Evolutionary conservation across 768 basidiomycete genomes (phyloP).

Genomic region (Boletus huronensis): DNA sequence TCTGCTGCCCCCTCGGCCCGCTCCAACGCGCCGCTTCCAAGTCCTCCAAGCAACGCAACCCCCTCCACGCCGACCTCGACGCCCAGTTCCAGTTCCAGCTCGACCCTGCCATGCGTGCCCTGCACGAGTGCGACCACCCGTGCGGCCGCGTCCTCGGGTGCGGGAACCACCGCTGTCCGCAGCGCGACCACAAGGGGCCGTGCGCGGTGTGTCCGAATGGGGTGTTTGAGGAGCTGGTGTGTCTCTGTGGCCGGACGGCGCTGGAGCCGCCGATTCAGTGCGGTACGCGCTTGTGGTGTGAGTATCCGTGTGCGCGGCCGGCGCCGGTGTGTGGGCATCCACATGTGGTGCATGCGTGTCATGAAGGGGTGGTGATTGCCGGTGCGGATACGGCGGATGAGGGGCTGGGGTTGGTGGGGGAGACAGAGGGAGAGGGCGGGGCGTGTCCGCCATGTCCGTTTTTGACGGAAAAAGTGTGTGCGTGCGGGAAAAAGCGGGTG

Average conservation of each 20-base stretch:
- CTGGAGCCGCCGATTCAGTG: constrained; percentile 88
- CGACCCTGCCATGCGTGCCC: constrained; percentile 58
- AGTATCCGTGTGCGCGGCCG: constrained; percentile 73
- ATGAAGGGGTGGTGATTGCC: constrained; percentile 51
- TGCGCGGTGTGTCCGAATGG: constrained; percentile 86
- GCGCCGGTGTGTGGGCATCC: constrained; percentile 81
- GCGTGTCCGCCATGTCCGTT: constrained; percentile 86
- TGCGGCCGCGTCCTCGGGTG: constrained; percentile 73
- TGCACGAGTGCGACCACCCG: constrained; percentile 82
- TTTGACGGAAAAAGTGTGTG: constrained; percentile 75
- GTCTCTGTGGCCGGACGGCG: constrained; percentile 82
- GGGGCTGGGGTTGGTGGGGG: constrained; percentile 8
- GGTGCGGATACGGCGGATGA: constrained; percentile 27
- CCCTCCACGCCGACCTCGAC: constrained; percentile 3
- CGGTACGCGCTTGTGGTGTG: constrained; percentile 74
- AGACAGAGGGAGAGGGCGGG: neutral
- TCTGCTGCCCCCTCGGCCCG: constrained; percentile 82
- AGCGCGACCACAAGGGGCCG: constrained; percentile 74
- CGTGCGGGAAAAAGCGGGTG: constrained; percentile 83
- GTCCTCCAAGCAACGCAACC: constrained; percentile 38
- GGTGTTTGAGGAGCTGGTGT: constrained; percentile 89
- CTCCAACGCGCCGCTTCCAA: constrained; percentile 57
- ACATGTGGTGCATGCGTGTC: constrained; percentile 73
- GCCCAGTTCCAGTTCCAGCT: constrained; percentile 29
- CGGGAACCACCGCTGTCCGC: constrained; percentile 77